These are phyloP conservation scores for Maudiozyma saulgeensis DNA, from an alignment of 805 yeast genomes.

Conservation along the genomic window DNA sequence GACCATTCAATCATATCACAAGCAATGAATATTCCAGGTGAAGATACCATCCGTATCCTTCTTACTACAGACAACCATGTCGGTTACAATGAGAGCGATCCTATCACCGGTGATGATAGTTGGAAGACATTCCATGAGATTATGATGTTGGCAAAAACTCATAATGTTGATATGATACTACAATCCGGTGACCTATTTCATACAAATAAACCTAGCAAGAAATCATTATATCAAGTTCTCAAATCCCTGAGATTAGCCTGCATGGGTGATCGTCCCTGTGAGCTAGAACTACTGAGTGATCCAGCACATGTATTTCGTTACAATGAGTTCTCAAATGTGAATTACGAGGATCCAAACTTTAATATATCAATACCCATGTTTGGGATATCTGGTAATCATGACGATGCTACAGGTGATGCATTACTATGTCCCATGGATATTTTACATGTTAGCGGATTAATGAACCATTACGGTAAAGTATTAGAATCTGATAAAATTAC, in stretches of 20 bases:
- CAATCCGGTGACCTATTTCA: constrained; percentile 95
- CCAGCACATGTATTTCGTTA: constrained; percentile 50
- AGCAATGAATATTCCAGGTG: constrained; percentile 23
- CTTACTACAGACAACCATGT: constrained; percentile 95
- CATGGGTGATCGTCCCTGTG: constrained; percentile 81
- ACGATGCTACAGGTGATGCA: constrained; percentile 86
- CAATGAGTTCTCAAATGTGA: constrained; percentile 60
- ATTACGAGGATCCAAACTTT: constrained; percentile 83
- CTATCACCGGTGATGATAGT: constrained; percentile 82
- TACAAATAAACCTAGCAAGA: constrained; percentile 78
- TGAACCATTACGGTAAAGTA: constrained; percentile 85
- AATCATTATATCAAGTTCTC: constrained; percentile 76
- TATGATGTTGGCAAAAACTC: constrained; percentile 54
- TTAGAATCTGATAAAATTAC: constrained; percentile 64
- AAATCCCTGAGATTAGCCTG: constrained; percentile 60
- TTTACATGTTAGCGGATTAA: constrained; percentile 65
- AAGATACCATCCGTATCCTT: constrained; percentile 63
- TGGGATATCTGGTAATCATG: constrained; percentile 93
- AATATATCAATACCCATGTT: constrained; percentile 86
- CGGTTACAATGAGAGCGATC: constrained; percentile 84
- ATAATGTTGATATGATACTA: constrained; percentile 77
- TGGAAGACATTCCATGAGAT: constrained; percentile 84
- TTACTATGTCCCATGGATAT: constrained; percentile 80
- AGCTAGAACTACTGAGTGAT: constrained; percentile 72
- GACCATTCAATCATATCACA: not conserved